Conservation (phyloP, 768 basidiomycete species). For the Mycena rosella region DNA sequence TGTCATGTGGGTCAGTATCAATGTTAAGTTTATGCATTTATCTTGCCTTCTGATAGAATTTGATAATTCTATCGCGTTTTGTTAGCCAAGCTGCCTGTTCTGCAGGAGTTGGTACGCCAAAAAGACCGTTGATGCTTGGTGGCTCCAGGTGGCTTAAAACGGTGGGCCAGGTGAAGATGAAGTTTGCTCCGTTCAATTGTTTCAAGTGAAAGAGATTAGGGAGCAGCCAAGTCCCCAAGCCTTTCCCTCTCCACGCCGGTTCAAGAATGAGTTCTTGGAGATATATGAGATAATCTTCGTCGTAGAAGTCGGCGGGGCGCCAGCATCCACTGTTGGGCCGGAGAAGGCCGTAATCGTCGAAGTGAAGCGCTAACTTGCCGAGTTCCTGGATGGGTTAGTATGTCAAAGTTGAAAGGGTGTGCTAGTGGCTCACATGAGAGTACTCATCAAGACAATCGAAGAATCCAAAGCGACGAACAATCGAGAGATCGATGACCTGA, state of each 20-base stretch:
- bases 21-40: too few species aligned
- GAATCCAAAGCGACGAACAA: conserved; percentile 8
- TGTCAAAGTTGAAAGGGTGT: neutral
- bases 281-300: conserved; percentile 3
- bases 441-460: conserved; percentile 25
- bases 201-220: conserved; percentile 18
- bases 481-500: conserved; percentile 18
- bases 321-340: too few species aligned
- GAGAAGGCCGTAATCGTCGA: conserved; percentile 4
- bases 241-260: conserved; percentile 13
- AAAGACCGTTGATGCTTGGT: neutral
- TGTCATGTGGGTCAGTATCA: too few species aligned
- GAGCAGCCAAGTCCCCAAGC: conserved; percentile 14
- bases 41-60: conserved; percentile 5
- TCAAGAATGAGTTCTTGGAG: conserved; percentile 8
- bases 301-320: too few species aligned
- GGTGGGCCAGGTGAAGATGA: conserved; percentile 18
- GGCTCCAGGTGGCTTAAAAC: conserved; percentile 13
- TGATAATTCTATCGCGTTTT: conserved; percentile 13
- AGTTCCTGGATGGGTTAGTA: conserved; percentile 10
- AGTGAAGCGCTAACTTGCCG: conserved; percentile 10
- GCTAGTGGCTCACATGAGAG: conserved; percentile 10
- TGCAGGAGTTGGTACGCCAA: conserved; percentile 1
- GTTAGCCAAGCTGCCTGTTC: conserved; percentile 1
- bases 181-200: neutral